Evolutionary conservation across 1,139 yeast species (phyloP).

Genomic region (Hemisphaericaspora xylanilytica): DNA sequence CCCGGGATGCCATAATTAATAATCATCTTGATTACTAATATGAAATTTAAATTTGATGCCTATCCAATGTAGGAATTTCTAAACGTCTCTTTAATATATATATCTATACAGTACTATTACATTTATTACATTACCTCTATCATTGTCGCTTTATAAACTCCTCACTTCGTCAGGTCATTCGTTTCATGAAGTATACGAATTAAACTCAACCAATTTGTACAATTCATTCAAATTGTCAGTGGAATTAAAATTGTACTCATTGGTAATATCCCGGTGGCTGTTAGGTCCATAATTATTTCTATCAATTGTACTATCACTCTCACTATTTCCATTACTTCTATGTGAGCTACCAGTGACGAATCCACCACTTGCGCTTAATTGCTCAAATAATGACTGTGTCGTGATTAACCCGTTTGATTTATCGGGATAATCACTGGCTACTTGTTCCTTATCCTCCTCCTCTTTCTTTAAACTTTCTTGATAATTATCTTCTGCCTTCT

Average conservation of each 20-base stretch:
- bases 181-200: constrained; percentile 34
- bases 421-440: constrained; percentile 3
- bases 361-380: constrained; percentile 6
- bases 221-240: constrained; percentile 22
- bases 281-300: neutral
- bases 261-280: neutral
- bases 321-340: neutral
- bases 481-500: constrained; percentile 37
- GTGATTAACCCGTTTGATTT: constrained; percentile 6
- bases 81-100: neutral
- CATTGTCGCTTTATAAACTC: neutral
- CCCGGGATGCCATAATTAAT: too few relatives aligned
- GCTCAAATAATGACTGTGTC: constrained; percentile 12
- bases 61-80: too few relatives aligned
- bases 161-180: neutral
- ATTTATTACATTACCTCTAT: neutral
- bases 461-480: constrained; percentile 18
- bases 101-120: neutral
- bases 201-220: constrained; percentile 42
- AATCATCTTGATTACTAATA: too few relatives aligned
- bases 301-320: neutral
- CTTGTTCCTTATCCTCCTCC: constrained; percentile 20
- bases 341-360: neutral
- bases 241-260: constrained; percentile 15
- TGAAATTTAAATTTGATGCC: too few relatives aligned